Percentiles rank a stretch among this genome's conserved stretches.
These are phyloP conservation scores for Termitomyces sp. DNA, from an alignment of 768 basidiomycete genomes.

Conservation along the genomic window DNA sequence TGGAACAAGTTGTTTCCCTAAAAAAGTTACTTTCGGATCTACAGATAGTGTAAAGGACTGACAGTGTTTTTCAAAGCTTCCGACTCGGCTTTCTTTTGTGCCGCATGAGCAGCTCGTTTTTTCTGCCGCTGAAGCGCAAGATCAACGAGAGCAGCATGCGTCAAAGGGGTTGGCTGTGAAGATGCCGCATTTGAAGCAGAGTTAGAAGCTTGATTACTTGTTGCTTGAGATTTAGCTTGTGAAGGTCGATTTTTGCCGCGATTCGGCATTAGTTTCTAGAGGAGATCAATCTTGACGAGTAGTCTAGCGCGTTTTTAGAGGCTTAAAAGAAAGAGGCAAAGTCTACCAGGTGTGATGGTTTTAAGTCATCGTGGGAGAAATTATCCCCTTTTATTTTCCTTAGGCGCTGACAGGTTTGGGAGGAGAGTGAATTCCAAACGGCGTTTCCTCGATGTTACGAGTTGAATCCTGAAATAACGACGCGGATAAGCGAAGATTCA, in stretches of 20 bases:
- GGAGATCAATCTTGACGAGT: background rate
- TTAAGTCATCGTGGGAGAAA: background rate
- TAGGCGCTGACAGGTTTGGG: no score
- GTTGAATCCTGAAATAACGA: background rate
- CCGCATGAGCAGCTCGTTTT: conserved; percentile 5
- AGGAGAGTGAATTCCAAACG: background rate
- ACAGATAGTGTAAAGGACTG: background rate
- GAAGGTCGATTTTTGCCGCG: conserved; percentile 2
- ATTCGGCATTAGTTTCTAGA: conserved; percentile 3
- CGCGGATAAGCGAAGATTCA: background rate
- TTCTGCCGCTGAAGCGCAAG: conserved; percentile 1
- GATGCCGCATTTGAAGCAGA: background rate
- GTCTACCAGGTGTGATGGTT: background rate
- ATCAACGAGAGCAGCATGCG: conserved; percentile 5
- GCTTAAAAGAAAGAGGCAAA: background rate
- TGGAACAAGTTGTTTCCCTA: conserved; percentile 32
- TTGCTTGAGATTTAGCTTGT: background rate
- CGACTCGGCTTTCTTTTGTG: background rate
- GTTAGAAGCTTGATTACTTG: background rate
- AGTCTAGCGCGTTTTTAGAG: background rate
- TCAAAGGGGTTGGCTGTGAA: background rate
- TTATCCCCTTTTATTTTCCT: background rate
- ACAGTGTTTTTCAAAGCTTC: conserved; percentile 10
- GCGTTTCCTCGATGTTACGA: background rate
- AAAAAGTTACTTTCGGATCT: background rate